Evolutionary conservation across 2,329 filamentous ascomycete genomes (phyloP), one percentile per base, ranked within the genome.

Genomic region (Achaetomium macrosporum): DNA sequence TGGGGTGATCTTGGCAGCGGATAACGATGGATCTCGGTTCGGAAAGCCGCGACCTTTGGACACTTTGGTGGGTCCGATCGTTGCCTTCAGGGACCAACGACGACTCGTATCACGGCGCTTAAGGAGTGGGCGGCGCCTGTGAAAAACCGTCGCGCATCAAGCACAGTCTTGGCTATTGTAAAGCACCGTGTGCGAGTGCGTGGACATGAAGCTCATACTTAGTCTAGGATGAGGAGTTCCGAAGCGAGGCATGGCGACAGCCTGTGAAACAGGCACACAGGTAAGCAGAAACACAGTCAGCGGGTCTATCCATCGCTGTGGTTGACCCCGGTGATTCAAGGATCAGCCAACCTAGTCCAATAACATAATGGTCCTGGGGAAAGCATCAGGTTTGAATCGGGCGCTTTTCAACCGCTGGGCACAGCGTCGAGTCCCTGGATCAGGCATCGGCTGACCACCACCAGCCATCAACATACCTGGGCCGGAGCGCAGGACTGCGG

Each of bases 81-180:
- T 2, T 35, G 37, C 31, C 39, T 19, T 20, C 20, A 7, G 29
- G n/a, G 17, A 16, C 51, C 51, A 50, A 35, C 19, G 20, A 42
- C 8, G 20, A 17, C 13, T 20, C 42, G 17, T 15, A 50, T 50
- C 53, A 55, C 53, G 25, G 54, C 51, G 47, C 51, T 51, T 56
- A 54, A 29, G 4, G 6, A 39, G 5, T 9, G 33, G 10, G 33
- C 10, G 45, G 53, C 53, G 53, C 53, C 49, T 50, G 46, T 20
- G 19, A 37, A 20, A 15, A 20, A 15, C 20, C 16, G 19, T 29
- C 37, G 31, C n/a, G 44, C 44, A 16, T 48, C 39, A 2, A n/a
- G 16, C 44, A 52, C 50, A 43, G 31, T 47, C 29, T 36, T 30
- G 13, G 20, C 16, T 13, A 17, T 33, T 16, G 11, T 8, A 13